Percentiles rank a stretch among this genome's conserved stretches.
These are phyloP conservation scores for Phanerodontia chrysosporium DNA, from an alignment of 768 basidiomycete species.

Conservation along the genomic window DNA sequence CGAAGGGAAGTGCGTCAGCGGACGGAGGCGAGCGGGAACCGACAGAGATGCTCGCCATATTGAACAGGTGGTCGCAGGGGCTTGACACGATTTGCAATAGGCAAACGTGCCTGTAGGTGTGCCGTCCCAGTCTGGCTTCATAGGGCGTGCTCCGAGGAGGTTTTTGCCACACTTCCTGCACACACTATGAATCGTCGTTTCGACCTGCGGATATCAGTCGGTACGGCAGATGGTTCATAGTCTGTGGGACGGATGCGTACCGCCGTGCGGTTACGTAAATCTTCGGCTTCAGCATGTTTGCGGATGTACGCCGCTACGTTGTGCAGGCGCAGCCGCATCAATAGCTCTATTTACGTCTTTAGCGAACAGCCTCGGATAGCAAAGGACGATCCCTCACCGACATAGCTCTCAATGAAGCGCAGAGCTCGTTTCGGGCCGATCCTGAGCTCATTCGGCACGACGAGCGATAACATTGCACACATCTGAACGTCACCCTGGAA, in stretches of 20 bases:
- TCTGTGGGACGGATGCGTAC: conserved; percentile 32
- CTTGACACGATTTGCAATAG: conserved; percentile 54
- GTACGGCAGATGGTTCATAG: not conserved
- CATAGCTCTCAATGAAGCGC: conserved; percentile 66
- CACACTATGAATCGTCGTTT: conserved; percentile 66
- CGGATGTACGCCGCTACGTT: conserved; percentile 72
- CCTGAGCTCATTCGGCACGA: conserved; percentile 56
- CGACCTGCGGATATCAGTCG: conserved; percentile 42
- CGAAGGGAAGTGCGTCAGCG: conserved; percentile 7
- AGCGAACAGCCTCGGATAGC: not conserved
- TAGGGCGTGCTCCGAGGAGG: conserved; percentile 24
- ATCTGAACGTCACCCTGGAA: conserved; percentile 76
- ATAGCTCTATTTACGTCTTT: conserved; percentile 44
- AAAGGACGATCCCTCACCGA: conserved; percentile 44
- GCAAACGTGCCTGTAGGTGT: conserved; percentile 40
- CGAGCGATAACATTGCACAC: conserved; percentile 66
- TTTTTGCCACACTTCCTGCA: conserved; percentile 72
- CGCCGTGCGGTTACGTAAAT: conserved; percentile 48
- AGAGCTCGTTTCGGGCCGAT: conserved; percentile 40
- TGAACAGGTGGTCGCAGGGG: conserved; percentile 46
- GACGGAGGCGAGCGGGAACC: not conserved
- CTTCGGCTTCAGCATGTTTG: conserved; percentile 51
- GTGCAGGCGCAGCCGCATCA: conserved; percentile 58
- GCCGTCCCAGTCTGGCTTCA: not conserved
- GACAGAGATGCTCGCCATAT: conserved; percentile 56